These are phyloP conservation scores for Coemansia sp. DNA, from an alignment of 192 early-diverging fungal species.

Conservation along the genomic window DNA sequence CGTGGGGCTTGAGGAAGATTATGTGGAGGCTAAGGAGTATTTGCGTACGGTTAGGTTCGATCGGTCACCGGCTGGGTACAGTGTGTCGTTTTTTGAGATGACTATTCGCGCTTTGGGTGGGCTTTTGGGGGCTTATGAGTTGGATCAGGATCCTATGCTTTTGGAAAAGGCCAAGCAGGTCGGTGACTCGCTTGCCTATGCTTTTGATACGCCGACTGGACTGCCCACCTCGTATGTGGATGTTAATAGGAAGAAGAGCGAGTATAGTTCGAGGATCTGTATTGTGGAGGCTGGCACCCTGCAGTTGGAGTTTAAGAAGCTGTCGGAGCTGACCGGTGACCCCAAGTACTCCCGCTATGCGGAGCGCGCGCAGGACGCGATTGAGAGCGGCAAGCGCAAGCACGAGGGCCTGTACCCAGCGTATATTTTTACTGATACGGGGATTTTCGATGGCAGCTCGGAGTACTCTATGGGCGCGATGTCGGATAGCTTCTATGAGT, in stretches of 20 bases:
- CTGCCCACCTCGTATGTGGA: constrained; percentile 68
- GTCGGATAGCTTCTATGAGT: constrained; percentile 95
- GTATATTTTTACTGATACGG: constrained; percentile 39
- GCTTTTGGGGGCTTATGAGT: constrained; percentile 74
- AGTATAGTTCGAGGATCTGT: constrained; percentile 6
- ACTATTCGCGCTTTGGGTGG: constrained; percentile 86
- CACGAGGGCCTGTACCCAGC: constrained; percentile 76
- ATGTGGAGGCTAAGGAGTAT: constrained; percentile 64
- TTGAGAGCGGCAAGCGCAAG: constrained; percentile 49
- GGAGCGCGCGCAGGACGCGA: constrained; percentile 55
- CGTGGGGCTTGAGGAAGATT: constrained; percentile 76
- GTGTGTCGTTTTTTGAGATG: constrained; percentile 67
- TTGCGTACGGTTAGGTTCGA: constrained; percentile 60
- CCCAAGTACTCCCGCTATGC: constrained; percentile 70
- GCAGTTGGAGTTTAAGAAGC: constrained; percentile 85
- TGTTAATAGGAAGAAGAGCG: constrained; percentile 18
- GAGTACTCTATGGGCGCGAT: constrained; percentile 74
- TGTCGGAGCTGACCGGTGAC: constrained; percentile 73
- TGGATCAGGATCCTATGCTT: constrained; percentile 63
- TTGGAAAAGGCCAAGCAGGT: constrained; percentile 73
- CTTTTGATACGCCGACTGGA: constrained; percentile 65
- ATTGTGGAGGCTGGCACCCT: constrained; percentile 77
- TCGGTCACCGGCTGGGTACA: background rate
- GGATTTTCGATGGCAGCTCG: constrained; percentile 9
- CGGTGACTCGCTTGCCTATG: constrained; percentile 67